Base-by-base conservation (phyloP, 2,329 filamentous ascomycete species). In the Pseudocercospora fuligena region DNA sequence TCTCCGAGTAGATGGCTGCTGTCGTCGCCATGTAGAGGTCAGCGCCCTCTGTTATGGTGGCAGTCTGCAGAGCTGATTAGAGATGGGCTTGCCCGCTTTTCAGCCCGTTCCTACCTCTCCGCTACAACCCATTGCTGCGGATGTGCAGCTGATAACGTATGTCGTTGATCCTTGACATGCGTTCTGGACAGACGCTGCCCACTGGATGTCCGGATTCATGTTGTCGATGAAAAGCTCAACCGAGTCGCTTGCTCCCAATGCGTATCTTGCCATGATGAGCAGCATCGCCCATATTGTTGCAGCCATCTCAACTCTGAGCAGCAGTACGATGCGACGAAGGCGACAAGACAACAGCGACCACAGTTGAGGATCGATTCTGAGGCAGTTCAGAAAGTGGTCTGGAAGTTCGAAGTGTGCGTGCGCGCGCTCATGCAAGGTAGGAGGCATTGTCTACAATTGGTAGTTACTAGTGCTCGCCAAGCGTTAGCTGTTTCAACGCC, bases 161-260 rank as follows among this genome's bases (percentile, higher is more conserved):
- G 70, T 73, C 4, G 71, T 73, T 19, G 68, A 67, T 56, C 71
- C 70, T 25, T 66, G 49, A 64, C 71, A 73, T 3, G 69, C 70
- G 33, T 72, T 69, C 33, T 71, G 65, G 16, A 73, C 62, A 3
- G 71, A 73, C 19, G 71, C 71, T 33, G 67, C 71, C 71, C 71
- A 73, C 11, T 65, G 59, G 3, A 70, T 65, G 21, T 69, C 66
- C 3, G 71, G 71, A 31, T 73, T 65, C 61, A 70, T 70, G 56
- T 73, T 70, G 62, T 73, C 65, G 33, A 73, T 73, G 66, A 72
- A 73, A 58, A 73, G 67, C 49, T 66, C 64, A 9, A 68, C 63
- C 11, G 61, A 60, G 6, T 67, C 62, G 54, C 53, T 29, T 4
- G 11, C 27, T 19, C 53, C 49, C 4, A 33, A 25, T 14, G 29